Base-by-base conservation (phyloP, 2,329 filamentous ascomycete genomes). In the Ceratocystiopsis minuta region DNA sequence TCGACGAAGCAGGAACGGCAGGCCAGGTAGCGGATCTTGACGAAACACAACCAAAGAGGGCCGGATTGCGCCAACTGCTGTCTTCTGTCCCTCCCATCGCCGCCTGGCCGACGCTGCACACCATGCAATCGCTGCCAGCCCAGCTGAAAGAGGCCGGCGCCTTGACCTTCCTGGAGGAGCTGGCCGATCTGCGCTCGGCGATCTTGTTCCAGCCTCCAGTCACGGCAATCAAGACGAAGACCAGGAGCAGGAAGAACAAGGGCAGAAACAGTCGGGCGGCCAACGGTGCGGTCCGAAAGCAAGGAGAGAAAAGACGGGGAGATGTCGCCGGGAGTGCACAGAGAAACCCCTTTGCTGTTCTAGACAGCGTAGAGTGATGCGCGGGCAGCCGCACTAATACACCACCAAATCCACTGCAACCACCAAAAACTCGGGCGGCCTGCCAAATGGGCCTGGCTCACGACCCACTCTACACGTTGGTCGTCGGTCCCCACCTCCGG, bases 21-120 rank as follows among this genome's bases (percentile, higher is more conserved):
- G 20, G 20, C 20, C 4, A 20, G 9, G 11, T 42, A 3, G 15
- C 15, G 1, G 5, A 11, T 3, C 32, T 43, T 4, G 20, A 40
- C n/a, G 38, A n/a, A 6, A 6, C 20, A 18, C 20, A 41, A 3
- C 11, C 20, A 7, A 14, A 20, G 34, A 24, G 36, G 17, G 12
- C 15, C 4, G 42, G 42, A n/a, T 17, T 48, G 36, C 17, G 12
- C 4, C 16, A 36, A 6, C 9, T 40, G 31, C 38, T 46, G 33
- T 37, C 44, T 2, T 20, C 31, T 2, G 16, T 46, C 6, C 28
- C 47, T 2, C 38, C 46, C 2, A 34, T 50, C 3, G 40, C 35
- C 3, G 41, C 39, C n/a, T 50, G 46, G 28, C 49, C 49, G 3
- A 42, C 43, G 13, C 34, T 50, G 14, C 39, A 36, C 12, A 37